Percentiles rank a stretch among this genome's conserved stretches.
These are phyloP conservation scores for Tetrahymena malaccensis DNA, from an alignment of 73 alveolate genomes.

Conservation along the genomic window DNA sequence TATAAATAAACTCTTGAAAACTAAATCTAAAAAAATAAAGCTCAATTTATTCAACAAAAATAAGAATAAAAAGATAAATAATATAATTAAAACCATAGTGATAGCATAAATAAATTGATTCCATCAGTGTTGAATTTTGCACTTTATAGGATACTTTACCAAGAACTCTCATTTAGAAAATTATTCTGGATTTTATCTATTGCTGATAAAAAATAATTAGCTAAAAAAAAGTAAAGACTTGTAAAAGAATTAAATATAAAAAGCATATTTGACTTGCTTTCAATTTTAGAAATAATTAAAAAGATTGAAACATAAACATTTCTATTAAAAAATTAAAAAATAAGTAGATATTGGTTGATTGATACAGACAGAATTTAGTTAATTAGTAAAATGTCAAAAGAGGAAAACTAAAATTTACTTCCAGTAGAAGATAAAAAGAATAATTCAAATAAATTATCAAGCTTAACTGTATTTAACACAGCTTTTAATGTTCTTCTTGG, in stretches of 20 bases:
- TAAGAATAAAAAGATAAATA: too few relatives aligned
- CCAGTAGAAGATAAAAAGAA: background rate
- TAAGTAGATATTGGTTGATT: background rate
- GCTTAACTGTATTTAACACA: slow-evolving; percentile 23
- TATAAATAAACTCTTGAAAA: background rate
- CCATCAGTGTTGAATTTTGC: too few relatives aligned
- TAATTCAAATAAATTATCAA: background rate
- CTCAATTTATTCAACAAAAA: background rate
- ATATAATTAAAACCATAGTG: too few relatives aligned
- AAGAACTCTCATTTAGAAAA: too few relatives aligned
- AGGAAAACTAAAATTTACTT: background rate
- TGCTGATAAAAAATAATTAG: too few relatives aligned
- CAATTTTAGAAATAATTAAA: background rate
- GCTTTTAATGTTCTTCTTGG: slow-evolving; percentile 20
- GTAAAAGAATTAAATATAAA: background rate
- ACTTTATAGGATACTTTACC: too few relatives aligned
- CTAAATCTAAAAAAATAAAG: background rate
- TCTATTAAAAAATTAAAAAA: background rate
- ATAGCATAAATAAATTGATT: too few relatives aligned
- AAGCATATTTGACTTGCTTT: too few relatives aligned
- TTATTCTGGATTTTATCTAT: background rate
- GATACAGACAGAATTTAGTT: background rate
- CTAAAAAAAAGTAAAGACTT: background rate
- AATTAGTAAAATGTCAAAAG: background rate
- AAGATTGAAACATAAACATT: background rate